Evolutionary conservation across 164 flowering plant genomes (phyloP).

Genomic region (Macadamia tetraphylla): DNA sequence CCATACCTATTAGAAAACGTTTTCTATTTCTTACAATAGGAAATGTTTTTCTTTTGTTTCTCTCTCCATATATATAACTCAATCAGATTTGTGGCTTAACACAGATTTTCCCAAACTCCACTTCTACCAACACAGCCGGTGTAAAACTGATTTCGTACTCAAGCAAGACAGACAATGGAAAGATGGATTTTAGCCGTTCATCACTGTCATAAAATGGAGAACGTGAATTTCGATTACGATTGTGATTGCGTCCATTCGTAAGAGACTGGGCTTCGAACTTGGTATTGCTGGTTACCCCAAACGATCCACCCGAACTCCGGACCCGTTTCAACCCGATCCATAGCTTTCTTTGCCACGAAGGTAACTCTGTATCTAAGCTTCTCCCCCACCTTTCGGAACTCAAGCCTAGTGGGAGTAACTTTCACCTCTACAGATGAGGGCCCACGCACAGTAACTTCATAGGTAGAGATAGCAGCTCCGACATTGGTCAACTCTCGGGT

Average conservation of each 20-base stretch:
- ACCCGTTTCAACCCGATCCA: not conserved
- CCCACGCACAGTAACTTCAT: constrained; percentile 34
- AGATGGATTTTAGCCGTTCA: too few species aligned
- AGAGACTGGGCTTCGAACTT: constrained; percentile 70
- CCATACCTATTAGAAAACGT: too few species aligned
- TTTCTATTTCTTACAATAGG: too few species aligned
- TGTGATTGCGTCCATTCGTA: constrained; percentile 39
- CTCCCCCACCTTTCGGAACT: constrained; percentile 52
- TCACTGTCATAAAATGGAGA: too few species aligned
- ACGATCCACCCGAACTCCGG: constrained; percentile 53
- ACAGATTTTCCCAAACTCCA: too few species aligned
- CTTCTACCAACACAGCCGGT: too few species aligned
- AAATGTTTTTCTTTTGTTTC: too few species aligned
- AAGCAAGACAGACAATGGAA: too few species aligned
- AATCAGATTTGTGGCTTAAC: too few species aligned
- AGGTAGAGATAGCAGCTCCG: constrained; percentile 46
- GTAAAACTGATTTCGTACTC: too few species aligned
- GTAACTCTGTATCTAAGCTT: constrained; percentile 65
- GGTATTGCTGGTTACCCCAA: constrained; percentile 53
- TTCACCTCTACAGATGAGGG: constrained; percentile 40
- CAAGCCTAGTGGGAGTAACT: constrained; percentile 57
- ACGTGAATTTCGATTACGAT: too few species aligned
- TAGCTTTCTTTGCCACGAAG: constrained; percentile 40
- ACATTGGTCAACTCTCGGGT: constrained; percentile 69
- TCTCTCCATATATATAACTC: too few species aligned